Base-by-base conservation (phyloP, 176 grass and related monocot species). In the Eleusine coracana region DNA sequence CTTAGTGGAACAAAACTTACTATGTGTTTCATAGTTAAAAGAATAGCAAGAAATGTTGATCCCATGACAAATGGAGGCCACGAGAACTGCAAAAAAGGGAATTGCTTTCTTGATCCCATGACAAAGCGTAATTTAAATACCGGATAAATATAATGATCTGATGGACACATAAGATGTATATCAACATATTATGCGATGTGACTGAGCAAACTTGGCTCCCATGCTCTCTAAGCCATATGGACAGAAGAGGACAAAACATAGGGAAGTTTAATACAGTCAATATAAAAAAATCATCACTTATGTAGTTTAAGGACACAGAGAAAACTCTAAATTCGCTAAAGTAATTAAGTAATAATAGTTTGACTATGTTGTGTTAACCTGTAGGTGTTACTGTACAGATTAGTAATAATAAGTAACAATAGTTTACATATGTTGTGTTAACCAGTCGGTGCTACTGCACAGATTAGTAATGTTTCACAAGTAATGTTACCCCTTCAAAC, bases 21-120 rank as follows among this genome's bases (percentile, higher is more conserved):
- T 81, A 93, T 67, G 34, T 93, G 83, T 79, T 98, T 95, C 92
- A 95, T 95, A 68, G 69, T 76, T 81, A 98, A 88, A 88, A 98
- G 95, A 91, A 93, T 76, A 38, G 63, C 63, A 66, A 98, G 92
- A 79, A 98, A 91, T 69, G 12, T 75, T 40, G 86, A 98, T 88
- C 95, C 95, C 92, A 91, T 91, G 13, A 98, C 75, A 84, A 98
- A 98, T 75, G 92, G 95, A 49, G 86, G 95, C 92, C 95, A 98
- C 36, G 84, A 92, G 63, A 97, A 97, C 94, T 97, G 81, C 73
- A 87, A 89, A 94, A 94, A 71, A 29, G 9, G 82, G 76, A 81
- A 74, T 41, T 62, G 71, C 28, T 87, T 71, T 76, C 41, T 58
- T 75, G 80, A 51, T 66, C 48, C 81, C 68, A 61, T 67, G 54